These are phyloP conservation scores for Stygiomarasmius scandens DNA, from an alignment of 1,284 basidiomycete species.

Conservation along the genomic window DNA sequence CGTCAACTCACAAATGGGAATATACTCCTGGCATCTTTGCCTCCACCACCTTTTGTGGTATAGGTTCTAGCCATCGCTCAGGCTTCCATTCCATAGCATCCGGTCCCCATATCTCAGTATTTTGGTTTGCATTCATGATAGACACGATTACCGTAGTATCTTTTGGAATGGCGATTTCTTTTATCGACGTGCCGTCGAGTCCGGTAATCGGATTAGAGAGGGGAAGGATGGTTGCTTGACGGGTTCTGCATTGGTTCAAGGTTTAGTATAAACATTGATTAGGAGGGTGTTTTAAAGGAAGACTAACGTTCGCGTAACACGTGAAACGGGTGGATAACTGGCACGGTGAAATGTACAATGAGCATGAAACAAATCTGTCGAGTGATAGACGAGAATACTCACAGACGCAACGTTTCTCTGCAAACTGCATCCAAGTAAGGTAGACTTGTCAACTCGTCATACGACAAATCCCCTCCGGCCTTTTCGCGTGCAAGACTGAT, in stretches of 20 bases:
- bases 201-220: slow-evolving; percentile 24
- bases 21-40: slow-evolving; percentile 15
- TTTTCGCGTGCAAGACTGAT: slow-evolving; percentile 30
- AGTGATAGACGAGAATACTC: neutral
- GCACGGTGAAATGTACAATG: neutral
- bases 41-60: slow-evolving; percentile 22
- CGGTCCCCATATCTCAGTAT: slow-evolving; percentile 33
- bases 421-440: slow-evolving; percentile 42
- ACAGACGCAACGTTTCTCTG: slow-evolving; percentile 35
- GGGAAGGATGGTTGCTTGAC: slow-evolving; percentile 22
- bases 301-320: slow-evolving; percentile 15
- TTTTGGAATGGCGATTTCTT: slow-evolving; percentile 25
- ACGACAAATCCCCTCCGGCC: slow-evolving; percentile 29
- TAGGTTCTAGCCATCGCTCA: slow-evolving; percentile 33
- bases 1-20: slow-evolving; percentile 11
- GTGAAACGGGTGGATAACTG: slow-evolving; percentile 23
- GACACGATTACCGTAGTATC: slow-evolving; percentile 27
- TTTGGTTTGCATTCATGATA: slow-evolving; percentile 29
- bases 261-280: neutral
- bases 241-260: slow-evolving; percentile 12
- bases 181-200: slow-evolving; percentile 27
- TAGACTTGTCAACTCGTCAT: slow-evolving; percentile 35
- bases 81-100: slow-evolving; percentile 38
- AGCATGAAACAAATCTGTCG: too few relatives aligned
- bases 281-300: neutral